These are phyloP conservation scores for Aegilops longissima DNA, from an alignment of 176 grass and related monocot species.

Conservation along the genomic window DNA sequence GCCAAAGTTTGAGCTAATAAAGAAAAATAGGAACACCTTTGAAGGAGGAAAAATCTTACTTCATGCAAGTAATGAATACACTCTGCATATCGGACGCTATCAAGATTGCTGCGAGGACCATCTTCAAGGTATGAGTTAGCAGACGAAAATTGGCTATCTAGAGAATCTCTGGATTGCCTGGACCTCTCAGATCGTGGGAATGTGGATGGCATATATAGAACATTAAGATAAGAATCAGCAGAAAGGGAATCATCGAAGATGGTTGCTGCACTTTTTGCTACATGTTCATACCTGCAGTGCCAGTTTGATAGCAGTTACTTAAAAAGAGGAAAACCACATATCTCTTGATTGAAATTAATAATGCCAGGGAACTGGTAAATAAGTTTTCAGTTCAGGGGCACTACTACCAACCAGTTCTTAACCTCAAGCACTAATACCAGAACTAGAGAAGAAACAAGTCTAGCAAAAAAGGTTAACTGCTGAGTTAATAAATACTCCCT, in stretches of 20 bases:
- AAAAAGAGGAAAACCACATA: constrained; percentile 9
- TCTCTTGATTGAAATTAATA: neutral
- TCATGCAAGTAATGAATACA: constrained; percentile 96
- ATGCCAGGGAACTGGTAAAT: neutral
- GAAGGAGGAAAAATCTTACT: constrained; percentile 55
- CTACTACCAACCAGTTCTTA: constrained; percentile 12
- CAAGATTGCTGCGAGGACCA: constrained; percentile 84
- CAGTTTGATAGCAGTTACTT: constrained; percentile 32
- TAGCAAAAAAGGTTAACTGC: constrained; percentile 11
- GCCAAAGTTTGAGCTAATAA: constrained; percentile 17
- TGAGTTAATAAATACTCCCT: neutral
- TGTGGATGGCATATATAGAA: constrained; percentile 93
- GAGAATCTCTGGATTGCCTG: constrained; percentile 53
- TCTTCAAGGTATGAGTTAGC: constrained; percentile 64
- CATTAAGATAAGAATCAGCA: constrained; percentile 95
- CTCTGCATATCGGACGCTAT: constrained; percentile 71
- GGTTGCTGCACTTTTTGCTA: constrained; percentile 80
- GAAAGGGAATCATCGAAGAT: constrained; percentile 98
- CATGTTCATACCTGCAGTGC: constrained; percentile 84
- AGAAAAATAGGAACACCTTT: constrained; percentile 6
- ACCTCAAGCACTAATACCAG: constrained; percentile 8
- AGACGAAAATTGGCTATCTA: constrained; percentile 40
- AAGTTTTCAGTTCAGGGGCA: neutral
- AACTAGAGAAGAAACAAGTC: neutral
- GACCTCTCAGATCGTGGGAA: constrained; percentile 87